Evolutionary conservation across 192 early-diverging fungal species (phyloP), one percentile per base, ranked within the genome.

Genomic region (Entophlyctis helioformis): DNA sequence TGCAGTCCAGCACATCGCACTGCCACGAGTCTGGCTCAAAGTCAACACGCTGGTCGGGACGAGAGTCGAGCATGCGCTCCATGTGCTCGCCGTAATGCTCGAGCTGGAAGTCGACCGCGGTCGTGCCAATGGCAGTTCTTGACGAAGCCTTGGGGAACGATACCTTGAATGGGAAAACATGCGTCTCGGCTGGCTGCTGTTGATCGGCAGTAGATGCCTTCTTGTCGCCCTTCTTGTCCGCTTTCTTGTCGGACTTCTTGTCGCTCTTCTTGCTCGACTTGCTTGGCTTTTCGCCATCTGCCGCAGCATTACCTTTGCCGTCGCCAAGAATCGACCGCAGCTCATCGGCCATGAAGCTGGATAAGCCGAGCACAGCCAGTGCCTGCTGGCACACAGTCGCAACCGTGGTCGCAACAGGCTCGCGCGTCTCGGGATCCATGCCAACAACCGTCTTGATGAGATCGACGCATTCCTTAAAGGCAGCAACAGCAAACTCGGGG

Each of bases 1-100:
- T 59, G 33, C 53, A 18, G 46, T 67, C 54, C 18, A 67, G 42
- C 18, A 67, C 50, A 18, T 66, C 21, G 18, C 32, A 12, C 44
- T 67, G 66, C 66, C 66, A 67, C 4, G 11, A 11, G 32, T 67
- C 66, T 20, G 66, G 66, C n/a, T 51, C 36, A 39, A 67, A 67
- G 18, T 53, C 44, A 11, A 65, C 62, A n/a, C 60, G 22, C 3
- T 33, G 20, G 33, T 66, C 63, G 11, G 50, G 44, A 11, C 20
- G 27, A 1, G 55, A 59, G 19, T 57, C 50, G 42, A 62, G 47
- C 7, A 46, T 50, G 20, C 53, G 54, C 2, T 63, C 50, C 63
- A 66, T 62, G 27, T 47, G 50, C 37, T 49, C 33, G 12, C 54
- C 63, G 6, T 27, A 46, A 38, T 58, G 36, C 16, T 46, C n/a